Evolutionary conservation across 164 flowering plant species (phyloP), one percentile per base, ranked within the genome.

Genomic region (Vitis rupestris): DNA sequence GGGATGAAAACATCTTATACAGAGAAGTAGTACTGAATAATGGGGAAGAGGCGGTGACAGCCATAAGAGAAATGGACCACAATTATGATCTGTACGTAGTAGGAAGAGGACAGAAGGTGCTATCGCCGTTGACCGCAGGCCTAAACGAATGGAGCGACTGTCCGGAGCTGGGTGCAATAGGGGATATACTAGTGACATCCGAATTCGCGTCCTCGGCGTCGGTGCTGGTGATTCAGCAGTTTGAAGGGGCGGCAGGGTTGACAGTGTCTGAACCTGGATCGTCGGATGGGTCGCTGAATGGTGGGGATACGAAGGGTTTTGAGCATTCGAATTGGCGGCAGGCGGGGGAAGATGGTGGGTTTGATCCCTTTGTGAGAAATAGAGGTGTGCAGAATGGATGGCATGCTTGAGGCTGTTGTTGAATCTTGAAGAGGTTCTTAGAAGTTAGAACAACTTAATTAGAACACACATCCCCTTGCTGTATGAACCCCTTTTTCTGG

Each of bases 101-200:
- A 0, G 86, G 84, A 11, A 72, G 61, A 63, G 79, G 84, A 17
- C 48, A 67, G 11, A 67, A 74, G 10, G 54, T 61, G 64, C 7
- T 27, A 1, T 74, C 82, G 4, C 77, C 83, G 1, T 62, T 82
- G 10, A 72, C 75, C 2, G 29, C 74, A 0, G 73, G 80, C 13
- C 62, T 80, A 2, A 60, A 51, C 37, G 80, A 78, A 12, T 80
- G 76, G 82, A 58, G 74, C 13, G 83, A 82, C 17, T 74, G 48
- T 57, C 82, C 80, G 12, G 86, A 80, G 75, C 71, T 82, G 17
- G 86, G 86, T 4, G 61, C 74, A 0, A 52, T 82, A 0, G 86
- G 83, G 1, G 83, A 82, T 58, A 53, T 74, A 14, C 54, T 82
- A 23, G 80, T 68, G 4, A 48, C 79, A 8, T 78, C 83, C 0